Base-by-base conservation (phyloP, 2,329 filamentous ascomycete genomes). In the Chrysosporium keratinophilum region DNA sequence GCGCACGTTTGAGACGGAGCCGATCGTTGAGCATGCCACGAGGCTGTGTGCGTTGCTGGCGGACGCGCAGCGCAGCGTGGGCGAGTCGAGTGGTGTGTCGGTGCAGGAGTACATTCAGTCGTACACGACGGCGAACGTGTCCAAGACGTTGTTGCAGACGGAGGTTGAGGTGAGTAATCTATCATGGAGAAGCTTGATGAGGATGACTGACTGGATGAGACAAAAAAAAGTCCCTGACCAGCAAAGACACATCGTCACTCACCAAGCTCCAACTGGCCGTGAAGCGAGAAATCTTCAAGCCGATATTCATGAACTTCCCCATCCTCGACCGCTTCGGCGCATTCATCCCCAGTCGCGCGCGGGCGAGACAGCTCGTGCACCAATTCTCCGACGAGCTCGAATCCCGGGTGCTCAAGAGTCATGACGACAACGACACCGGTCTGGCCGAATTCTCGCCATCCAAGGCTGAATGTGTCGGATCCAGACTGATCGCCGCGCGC, bases 91-190 rank as follows among this genome's bases (percentile, higher is more conserved):
- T 28, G 60, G 64, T 0, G 54, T 67, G 1, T 12, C 57, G 14
- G 51, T 64, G 1, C 61, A 65, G 39, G 52, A 57, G 0, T 58
- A 60, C 14, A 58, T 65, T 19, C 63, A 65, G 43, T 57, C 59
- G 5, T 67, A 61, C 59, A 60, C 64, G 1, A 56, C 65, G 17
- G 61, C 61, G 47, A 62, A 63, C 34, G 61, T 63, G 59, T 62
- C 63, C 2, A 52, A 61, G 15, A 61, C 50, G 9, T 63, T 67
- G 35, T 46, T 67, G 50, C 59, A 61, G 44, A 53, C 63, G 35
- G 61, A 65, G 50, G 50, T 65, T 10, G 50, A 63, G 56, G 62
- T 65, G 53, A 17, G 54, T 39, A 9, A 35, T 28, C 28, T 35
- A 9, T 37, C 7, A 45, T 28, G 2, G 28, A 17, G 14, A 28